Conservation (phyloP, 768 basidiomycete genomes). For the Harrya chromipes region DNA sequence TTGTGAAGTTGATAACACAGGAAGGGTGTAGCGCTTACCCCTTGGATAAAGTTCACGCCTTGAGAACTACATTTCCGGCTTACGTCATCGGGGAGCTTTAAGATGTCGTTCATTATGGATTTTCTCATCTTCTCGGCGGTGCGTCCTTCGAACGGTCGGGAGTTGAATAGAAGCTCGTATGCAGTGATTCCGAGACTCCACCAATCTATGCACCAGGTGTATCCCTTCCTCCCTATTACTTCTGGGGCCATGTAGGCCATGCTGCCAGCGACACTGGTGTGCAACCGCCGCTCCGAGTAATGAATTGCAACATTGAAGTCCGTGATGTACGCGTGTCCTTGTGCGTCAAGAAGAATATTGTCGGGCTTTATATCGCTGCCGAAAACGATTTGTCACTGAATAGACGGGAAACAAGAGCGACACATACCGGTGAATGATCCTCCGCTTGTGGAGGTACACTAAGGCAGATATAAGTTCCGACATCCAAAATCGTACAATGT, state of each 20-base stretch:
- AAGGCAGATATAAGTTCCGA: conserved; percentile 84
- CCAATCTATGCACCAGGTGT: conserved; percentile 92
- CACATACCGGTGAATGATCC: conserved; percentile 90
- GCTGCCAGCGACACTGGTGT: conserved; percentile 94
- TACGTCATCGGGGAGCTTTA: conserved; percentile 74
- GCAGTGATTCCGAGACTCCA: conserved; percentile 92
- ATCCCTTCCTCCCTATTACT: conserved; percentile 88
- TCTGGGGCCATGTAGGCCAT: conserved; percentile 99
- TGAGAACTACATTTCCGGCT: conserved; percentile 58
- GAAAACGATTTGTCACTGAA: conserved; percentile 10
- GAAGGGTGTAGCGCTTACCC: conserved; percentile 45
- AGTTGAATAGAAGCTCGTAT: conserved; percentile 83
- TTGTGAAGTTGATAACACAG: conserved; percentile 9
- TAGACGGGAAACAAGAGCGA: background rate
- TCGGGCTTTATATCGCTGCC: conserved; percentile 93
- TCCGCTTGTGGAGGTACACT: conserved; percentile 85
- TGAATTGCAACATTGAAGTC: conserved; percentile 99
- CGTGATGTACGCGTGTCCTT: conserved; percentile 93
- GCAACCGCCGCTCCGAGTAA: conserved; percentile 82
- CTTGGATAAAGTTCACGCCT: conserved; percentile 61
- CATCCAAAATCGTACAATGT: conserved; percentile 80
- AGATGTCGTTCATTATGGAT: conserved; percentile 75
- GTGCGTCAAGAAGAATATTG: conserved; percentile 91
- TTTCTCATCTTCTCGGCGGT: conserved; percentile 86
- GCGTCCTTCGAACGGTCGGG: conserved; percentile 87